phyloP scores from a whole-genome alignment of 1,284 basidiomycete genomes.

The Retiboletus flavoniger region DNA sequence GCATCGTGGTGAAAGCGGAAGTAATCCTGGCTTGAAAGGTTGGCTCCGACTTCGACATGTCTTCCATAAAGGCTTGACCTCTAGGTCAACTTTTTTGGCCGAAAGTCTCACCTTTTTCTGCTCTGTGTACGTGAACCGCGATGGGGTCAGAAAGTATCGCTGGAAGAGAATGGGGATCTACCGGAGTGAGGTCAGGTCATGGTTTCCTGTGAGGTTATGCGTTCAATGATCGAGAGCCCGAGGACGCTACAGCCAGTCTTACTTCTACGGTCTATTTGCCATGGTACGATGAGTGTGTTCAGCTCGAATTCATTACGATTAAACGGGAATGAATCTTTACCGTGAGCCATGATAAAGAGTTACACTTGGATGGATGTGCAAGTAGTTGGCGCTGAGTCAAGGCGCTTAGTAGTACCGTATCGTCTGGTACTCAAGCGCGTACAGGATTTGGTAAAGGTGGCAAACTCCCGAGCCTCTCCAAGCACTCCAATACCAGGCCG shows the following conservation, averaged over 20 bases:
- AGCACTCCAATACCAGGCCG: constrained; percentile 54
- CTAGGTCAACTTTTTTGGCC: neutral
- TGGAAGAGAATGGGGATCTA: constrained; percentile 10
- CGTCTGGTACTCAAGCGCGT: neutral
- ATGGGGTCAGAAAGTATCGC: constrained; percentile 5
- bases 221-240: neutral
- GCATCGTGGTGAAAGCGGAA: constrained; percentile 18
- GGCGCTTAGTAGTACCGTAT: neutral
- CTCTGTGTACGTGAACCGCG: constrained; percentile 1
- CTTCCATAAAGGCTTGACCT: constrained; percentile 2
- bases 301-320: constrained; percentile 1
- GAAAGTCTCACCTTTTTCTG: constrained; percentile 15
- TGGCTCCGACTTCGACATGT: constrained; percentile 19
- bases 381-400: neutral
- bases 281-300: constrained; percentile 1
- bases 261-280: constrained; percentile 18
- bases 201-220: constrained; percentile 14
- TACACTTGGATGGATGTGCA: neutral
- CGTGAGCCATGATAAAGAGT: constrained; percentile 16
- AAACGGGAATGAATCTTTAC: constrained; percentile 14
- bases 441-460: constrained; percentile 18
- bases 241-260: constrained; percentile 3
- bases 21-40: constrained; percentile 25
- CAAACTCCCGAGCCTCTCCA: constrained; percentile 45
- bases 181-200: constrained; percentile 13